Percentiles rank a stretch among this genome's conserved stretches.
These are phyloP conservation scores for Ascochyta lentis DNA, from an alignment of 2,329 filamentous ascomycete genomes.

Conservation along the genomic window DNA sequence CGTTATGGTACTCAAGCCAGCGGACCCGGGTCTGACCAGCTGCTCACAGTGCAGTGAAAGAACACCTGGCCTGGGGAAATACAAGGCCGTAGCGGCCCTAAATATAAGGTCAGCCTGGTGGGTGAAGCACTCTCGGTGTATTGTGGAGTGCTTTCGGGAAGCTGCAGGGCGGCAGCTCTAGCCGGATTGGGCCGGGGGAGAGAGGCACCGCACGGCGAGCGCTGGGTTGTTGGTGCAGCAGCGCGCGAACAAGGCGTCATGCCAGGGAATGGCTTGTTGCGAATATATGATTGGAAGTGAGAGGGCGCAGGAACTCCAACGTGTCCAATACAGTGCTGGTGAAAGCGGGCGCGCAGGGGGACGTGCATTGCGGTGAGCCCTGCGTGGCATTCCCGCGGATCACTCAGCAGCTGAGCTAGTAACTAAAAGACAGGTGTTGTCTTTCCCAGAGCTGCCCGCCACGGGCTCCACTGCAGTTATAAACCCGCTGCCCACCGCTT, in stretches of 20 bases:
- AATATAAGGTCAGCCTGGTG: not conserved
- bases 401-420: slow-evolving; percentile 17
- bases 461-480: slow-evolving; percentile 30
- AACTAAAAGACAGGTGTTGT: slow-evolving; percentile 26
- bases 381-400: slow-evolving; percentile 17
- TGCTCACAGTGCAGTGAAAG: slow-evolving; percentile 8
- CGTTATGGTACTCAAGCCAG: not conserved
- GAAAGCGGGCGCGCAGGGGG: slow-evolving; percentile 10
- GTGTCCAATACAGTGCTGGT: slow-evolving; percentile 32
- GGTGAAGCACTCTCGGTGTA: slow-evolving; percentile 21
- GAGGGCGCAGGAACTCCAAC: slow-evolving; percentile 21
- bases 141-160: slow-evolving; percentile 31
- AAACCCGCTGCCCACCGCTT: slow-evolving; percentile 26
- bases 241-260: slow-evolving; percentile 2
- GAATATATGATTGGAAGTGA: slow-evolving; percentile 13
- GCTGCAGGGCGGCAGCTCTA: slow-evolving; percentile 24
- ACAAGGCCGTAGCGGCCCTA: slow-evolving; percentile 1
- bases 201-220: slow-evolving; percentile 4
- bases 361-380: slow-evolving; percentile 14
- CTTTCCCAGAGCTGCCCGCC: slow-evolving; percentile 28
- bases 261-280: slow-evolving; percentile 1
- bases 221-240: not conserved
- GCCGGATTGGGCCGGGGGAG: slow-evolving; percentile 13
- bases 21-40: not conserved
- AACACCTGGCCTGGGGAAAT: slow-evolving; percentile 39